A percentile compares a stretch with the other conserved stretches of the same genome.
Evolutionary conservation across 2,329 filamentous ascomycete genomes (phyloP).

Genomic region (Pseudophaeomoniella oleicola): DNA sequence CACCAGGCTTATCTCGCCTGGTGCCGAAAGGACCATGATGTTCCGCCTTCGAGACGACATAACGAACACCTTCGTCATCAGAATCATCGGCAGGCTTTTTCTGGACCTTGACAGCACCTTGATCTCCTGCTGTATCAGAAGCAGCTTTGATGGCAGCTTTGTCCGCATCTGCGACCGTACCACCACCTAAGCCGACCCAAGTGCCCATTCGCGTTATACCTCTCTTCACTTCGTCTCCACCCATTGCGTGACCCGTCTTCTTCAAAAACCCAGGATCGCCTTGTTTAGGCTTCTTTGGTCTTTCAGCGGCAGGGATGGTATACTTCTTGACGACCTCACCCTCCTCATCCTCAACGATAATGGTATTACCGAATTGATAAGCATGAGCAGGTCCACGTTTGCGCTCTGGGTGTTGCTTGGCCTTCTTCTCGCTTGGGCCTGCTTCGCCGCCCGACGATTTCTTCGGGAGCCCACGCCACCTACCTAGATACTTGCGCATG

Average conservation of each 20-base stretch:
- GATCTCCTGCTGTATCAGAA: constrained; percentile 9
- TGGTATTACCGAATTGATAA: constrained; percentile 56
- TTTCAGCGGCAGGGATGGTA: constrained; percentile 36
- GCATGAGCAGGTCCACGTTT: constrained; percentile 44
- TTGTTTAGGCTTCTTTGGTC: constrained; percentile 10
- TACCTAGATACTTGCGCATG: constrained; percentile 32
- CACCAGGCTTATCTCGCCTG: constrained; percentile 20
- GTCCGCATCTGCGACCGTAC: constrained; percentile 11
- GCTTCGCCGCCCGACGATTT: constrained; percentile 15
- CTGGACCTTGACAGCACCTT: constrained; percentile 10
- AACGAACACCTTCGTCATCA: constrained; percentile 44
- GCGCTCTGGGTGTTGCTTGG: constrained; percentile 17
- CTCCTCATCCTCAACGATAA: constrained; percentile 55
- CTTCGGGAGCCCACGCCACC: constrained; percentile 28
- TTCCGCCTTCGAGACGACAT: constrained; percentile 39
- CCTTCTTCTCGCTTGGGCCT: constrained; percentile 10
- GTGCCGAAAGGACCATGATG: constrained; percentile 19
- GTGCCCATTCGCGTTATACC: constrained; percentile 45
- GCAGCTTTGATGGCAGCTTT: constrained; percentile 4
- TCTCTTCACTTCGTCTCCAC: constrained; percentile 29
- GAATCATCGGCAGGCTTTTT: constrained; percentile 19
- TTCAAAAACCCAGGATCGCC: constrained; percentile 4
- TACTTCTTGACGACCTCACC: constrained; percentile 57
- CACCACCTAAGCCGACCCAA: constrained; percentile 35
- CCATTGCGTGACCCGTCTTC: constrained; percentile 11